Base-by-base conservation (phyloP, 352 stramenopile species). In the Globisporangium okanoganense region DNA sequence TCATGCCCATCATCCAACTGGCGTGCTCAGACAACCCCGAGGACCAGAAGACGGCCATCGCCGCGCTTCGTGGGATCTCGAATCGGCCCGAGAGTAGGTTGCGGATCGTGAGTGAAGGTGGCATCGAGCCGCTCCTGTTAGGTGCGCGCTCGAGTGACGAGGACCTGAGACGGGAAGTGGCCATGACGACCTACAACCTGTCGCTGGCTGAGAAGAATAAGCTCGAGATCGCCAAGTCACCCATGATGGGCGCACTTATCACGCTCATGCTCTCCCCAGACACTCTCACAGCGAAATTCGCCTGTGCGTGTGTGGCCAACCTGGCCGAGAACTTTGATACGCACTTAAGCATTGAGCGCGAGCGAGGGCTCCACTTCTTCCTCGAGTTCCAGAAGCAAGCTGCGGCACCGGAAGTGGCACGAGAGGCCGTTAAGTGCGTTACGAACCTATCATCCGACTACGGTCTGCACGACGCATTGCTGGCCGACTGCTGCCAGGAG, bases 201-300 rank as follows among this genome's bases (percentile, higher is more conserved):
- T 95, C 87, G 33, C 78, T 99, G 12, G 90, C 96, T 31, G 95
- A 99, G 70, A 80, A 88, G 14, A 98, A 98, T 73, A 99, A 99
- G 73, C 72, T 97, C 6, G 81, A 87, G 27, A 92, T 99, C 58
- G 87, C 92, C 0, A 69, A 68, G 20, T 97, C 90, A 5, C 82
- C 88, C 22, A 65, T 93, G 27, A 74, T 97, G 66, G 71, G 74
- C 4, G 75, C 81, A 24, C 68, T 98, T 35, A 84, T 98, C 29
- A 82, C 70, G 22, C 75, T 99, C 18, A 90, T 96, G 75, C 65
- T 94, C 22, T 86, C 83, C 29, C 61, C 49, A 6, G 91, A 99
- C 68, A 69, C 84, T 16, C 40, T 73, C 5, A 88, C 85, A 0
- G 76, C 85, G 5, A 75, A 59, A 18, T 93, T 92, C 58, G 82